phyloP scores from a whole-genome alignment of 208 protist genomes.

The Leishmania major region DNA sequence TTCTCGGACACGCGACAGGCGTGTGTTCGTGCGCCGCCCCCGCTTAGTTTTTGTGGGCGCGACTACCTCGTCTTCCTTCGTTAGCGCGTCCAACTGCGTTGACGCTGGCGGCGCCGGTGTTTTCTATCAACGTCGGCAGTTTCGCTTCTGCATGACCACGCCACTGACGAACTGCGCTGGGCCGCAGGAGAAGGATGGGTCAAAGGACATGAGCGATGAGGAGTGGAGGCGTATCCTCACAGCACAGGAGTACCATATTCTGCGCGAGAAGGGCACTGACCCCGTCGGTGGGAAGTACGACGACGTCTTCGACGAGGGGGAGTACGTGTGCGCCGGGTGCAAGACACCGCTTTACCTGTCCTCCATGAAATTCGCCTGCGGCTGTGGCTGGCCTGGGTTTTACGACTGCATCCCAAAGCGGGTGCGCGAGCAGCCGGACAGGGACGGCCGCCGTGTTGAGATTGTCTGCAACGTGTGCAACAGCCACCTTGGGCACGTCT shows the following conservation, averaged over 20 bases:
- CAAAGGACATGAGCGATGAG: slow-evolving; percentile 68
- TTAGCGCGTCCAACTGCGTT: background rate
- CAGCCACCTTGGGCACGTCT: slow-evolving; percentile 93
- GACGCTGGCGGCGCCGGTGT: background rate
- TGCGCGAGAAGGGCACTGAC: slow-evolving; percentile 86
- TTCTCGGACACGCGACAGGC: background rate
- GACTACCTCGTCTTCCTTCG: background rate
- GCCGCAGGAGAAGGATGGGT: slow-evolving; percentile 50
- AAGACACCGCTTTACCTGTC: slow-evolving; percentile 84
- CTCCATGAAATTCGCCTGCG: slow-evolving; percentile 86
- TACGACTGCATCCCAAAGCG: slow-evolving; percentile 78
- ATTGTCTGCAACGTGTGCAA: slow-evolving; percentile 94
- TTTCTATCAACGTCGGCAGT: background rate
- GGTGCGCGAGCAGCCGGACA: slow-evolving; percentile 82
- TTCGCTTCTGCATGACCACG: slow-evolving; percentile 8
- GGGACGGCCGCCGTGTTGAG: slow-evolving; percentile 74
- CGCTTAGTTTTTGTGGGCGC: background rate
- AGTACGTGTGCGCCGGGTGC: slow-evolving; percentile 83
- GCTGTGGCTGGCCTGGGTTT: slow-evolving; percentile 91
- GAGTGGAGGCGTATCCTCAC: slow-evolving; percentile 65
- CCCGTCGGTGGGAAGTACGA: slow-evolving; percentile 58
- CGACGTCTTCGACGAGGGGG: slow-evolving; percentile 67
- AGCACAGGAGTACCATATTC: slow-evolving; percentile 56
- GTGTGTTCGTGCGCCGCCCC: background rate
- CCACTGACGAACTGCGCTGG: slow-evolving; percentile 67